Percentiles rank a stretch among this genome's conserved stretches.
These are phyloP conservation scores for Pachyrhizus erosus DNA, from an alignment of 306 rosid genomes.

Conservation along the genomic window DNA sequence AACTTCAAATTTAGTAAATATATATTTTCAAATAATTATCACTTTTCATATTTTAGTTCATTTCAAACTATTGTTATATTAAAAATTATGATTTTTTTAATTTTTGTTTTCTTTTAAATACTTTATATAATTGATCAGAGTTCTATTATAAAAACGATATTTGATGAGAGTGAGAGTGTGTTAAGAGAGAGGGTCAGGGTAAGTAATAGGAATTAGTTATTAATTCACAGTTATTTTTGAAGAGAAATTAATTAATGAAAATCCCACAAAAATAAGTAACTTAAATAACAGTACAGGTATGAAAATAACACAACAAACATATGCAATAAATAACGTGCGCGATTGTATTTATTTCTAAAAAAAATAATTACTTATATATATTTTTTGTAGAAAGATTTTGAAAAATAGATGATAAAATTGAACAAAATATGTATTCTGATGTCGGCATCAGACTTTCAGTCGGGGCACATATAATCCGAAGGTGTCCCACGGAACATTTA, in stretches of 20 bases:
- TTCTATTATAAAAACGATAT: no score
- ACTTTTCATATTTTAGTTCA: no score
- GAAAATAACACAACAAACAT: neutral
- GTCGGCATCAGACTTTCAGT: neutral
- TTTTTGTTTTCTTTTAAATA: no score
- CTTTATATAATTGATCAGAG: no score
- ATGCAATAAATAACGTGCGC: neutral
- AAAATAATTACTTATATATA: neutral
- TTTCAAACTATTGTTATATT: no score
- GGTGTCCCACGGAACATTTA: no score
- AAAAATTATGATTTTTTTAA: no score
- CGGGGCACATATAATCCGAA: no score
- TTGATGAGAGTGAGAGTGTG: no score
- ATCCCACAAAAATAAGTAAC: neutral
- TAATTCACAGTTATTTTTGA: neutral
- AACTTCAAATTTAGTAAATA: no score
- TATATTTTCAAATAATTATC: no score
- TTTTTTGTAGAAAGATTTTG: neutral
- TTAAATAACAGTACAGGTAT: neutral
- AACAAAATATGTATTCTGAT: neutral
- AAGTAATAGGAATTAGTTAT: neutral
- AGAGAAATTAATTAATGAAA: neutral
- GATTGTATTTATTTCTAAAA: neutral
- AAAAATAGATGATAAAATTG: neutral
- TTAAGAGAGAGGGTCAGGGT: no score